A percentile compares a stretch with the other conserved stretches of the same genome.
phyloP scores from a whole-genome alignment of 306 rosid genomes.

The Adenanthera pavonina region DNA sequence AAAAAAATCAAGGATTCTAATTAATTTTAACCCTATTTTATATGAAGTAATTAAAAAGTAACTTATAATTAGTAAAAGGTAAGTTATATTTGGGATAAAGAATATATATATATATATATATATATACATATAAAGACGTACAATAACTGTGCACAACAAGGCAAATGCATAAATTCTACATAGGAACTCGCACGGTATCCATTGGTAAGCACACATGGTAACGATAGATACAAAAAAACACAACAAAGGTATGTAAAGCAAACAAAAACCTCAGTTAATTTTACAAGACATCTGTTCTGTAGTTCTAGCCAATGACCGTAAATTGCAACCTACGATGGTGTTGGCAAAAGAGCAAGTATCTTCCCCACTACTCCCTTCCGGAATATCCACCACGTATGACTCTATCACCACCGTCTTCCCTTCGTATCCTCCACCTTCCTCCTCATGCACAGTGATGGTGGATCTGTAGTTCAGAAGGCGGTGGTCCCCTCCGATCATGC shows the following conservation, averaged over 20 bases:
- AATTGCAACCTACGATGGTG: slow-evolving; percentile 66
- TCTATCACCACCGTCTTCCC: slow-evolving; percentile 58
- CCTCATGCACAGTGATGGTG: slow-evolving; percentile 55
- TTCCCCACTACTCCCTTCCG: slow-evolving; percentile 54
- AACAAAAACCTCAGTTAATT: not conserved
- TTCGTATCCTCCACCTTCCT: slow-evolving; percentile 35
- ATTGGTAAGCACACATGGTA: not conserved
- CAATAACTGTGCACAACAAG: not conserved
- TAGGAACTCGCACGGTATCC: not conserved
- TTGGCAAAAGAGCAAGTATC: slow-evolving; percentile 65
- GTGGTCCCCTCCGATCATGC: slow-evolving; percentile 77
- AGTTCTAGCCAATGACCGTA: slow-evolving; percentile 56
- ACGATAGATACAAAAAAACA: not conserved
- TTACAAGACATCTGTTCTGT: slow-evolving; percentile 44
- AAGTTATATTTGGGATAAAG: too few relatives aligned
- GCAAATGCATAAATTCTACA: not conserved
- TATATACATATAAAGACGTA: not conserved
- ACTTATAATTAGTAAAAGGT: too few relatives aligned
- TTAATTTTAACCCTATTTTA: too few relatives aligned
- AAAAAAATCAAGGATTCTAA: too few relatives aligned
- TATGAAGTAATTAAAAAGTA: too few relatives aligned
- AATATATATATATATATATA: too few relatives aligned
- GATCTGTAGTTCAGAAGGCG: slow-evolving; percentile 63
- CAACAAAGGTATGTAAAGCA: not conserved
- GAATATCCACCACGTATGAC: slow-evolving; percentile 76